These are phyloP conservation scores for Saraca asoca DNA, from an alignment of 331 rosid genomes.

Conservation along the genomic window DNA sequence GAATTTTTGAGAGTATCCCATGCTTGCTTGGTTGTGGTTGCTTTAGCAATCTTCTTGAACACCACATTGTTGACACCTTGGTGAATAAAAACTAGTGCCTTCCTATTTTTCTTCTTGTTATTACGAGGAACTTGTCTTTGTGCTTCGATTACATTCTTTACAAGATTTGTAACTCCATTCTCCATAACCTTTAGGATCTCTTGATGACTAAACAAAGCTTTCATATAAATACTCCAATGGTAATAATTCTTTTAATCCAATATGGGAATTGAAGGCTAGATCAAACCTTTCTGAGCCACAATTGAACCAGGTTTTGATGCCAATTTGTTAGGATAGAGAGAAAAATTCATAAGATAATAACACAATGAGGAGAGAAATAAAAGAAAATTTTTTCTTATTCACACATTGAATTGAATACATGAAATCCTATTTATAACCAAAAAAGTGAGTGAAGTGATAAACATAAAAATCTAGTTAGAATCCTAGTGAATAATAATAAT, in stretches of 20 bases:
- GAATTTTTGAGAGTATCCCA: not conserved
- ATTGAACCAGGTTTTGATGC: too few species aligned
- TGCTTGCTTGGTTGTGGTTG: not conserved
- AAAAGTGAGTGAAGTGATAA: too few species aligned
- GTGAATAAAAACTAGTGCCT: not conserved
- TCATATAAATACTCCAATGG: not conserved
- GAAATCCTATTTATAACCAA: too few species aligned
- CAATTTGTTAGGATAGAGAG: too few species aligned
- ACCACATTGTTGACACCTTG: not conserved
- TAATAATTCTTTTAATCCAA: not conserved
- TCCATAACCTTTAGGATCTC: not conserved
- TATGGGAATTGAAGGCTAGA: not conserved
- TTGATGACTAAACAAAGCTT: not conserved
- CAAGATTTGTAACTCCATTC: not conserved
- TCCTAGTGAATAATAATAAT: too few species aligned
- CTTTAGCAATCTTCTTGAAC: not conserved
- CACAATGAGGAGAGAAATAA: too few species aligned
- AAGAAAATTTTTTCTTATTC: too few species aligned
- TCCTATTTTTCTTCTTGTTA: not conserved
- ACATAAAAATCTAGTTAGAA: too few species aligned
- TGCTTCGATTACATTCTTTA: not conserved
- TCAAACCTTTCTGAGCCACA: too few species aligned
- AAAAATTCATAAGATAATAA: too few species aligned
- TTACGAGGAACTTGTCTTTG: too few species aligned
- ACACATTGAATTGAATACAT: too few species aligned